A percentile compares a stretch with the other conserved stretches of the same genome.
Conservation (phyloP, 2,329 filamentous ascomycete genomes). For the Clonostachys sp. region DNA sequence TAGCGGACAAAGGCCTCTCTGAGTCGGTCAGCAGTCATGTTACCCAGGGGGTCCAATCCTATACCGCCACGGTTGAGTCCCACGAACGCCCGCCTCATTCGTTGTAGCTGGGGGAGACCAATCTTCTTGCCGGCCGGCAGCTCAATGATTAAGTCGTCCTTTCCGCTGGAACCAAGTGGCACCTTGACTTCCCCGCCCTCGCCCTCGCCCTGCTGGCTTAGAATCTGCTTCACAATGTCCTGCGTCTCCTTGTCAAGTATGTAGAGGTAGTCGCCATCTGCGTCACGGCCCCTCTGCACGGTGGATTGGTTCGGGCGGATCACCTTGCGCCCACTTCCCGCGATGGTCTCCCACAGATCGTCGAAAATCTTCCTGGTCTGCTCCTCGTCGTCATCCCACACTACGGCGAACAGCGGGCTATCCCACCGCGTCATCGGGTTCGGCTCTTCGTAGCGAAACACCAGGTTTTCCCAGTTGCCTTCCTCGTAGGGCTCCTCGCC, state of each 20-base stretch:
- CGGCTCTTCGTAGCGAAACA: conserved; percentile 81
- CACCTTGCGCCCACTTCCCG: conserved; percentile 55
- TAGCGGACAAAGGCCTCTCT: conserved; percentile 62
- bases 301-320: conserved; percentile 74
- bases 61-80: conserved; percentile 69
- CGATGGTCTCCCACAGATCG: conserved; percentile 71
- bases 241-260: conserved; percentile 76
- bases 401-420: conserved; percentile 73
- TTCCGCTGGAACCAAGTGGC: conserved; percentile 21
- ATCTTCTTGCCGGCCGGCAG: conserved; percentile 59
- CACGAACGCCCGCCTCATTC: conserved; percentile 73
- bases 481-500: conserved; percentile 39
- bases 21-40: conserved; percentile 48
- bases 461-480: conserved; percentile 70
- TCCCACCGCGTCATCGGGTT: conserved; percentile 85
- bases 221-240: conserved; percentile 65
- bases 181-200: conserved; percentile 56
- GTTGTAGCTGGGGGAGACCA: conserved; percentile 71
- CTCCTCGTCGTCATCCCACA: conserved; percentile 69
- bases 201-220: conserved; percentile 67
- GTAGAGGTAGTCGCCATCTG: conserved; percentile 71
- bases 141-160: conserved; percentile 53
- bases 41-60: conserved; percentile 49
- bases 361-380: conserved; percentile 53
- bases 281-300: conserved; percentile 57